phyloP scores from a whole-genome alignment of 768 basidiomycete species.

The Kwoniella dendrophila region DNA sequence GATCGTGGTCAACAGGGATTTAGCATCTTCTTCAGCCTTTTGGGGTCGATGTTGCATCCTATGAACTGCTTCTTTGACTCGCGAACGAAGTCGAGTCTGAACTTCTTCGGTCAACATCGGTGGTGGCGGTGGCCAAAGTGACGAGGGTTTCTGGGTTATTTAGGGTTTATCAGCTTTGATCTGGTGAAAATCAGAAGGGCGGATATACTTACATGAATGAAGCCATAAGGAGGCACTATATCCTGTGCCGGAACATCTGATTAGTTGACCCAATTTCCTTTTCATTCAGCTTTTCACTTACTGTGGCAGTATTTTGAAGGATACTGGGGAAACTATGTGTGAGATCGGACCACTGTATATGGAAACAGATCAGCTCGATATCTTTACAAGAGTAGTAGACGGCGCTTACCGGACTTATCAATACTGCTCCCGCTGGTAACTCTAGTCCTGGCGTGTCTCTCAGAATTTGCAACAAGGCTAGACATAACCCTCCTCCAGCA shows the following conservation, averaged over 20 bases:
- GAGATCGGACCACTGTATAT: slow-evolving; percentile 63
- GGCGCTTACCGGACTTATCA: slow-evolving; percentile 86
- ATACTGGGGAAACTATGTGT: slow-evolving; percentile 93
- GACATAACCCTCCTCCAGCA: slow-evolving; percentile 82
- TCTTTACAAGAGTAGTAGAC: background rate
- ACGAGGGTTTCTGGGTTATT: slow-evolving; percentile 52
- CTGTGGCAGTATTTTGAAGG: slow-evolving; percentile 79
- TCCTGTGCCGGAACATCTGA: slow-evolving; percentile 61
- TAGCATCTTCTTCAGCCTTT: slow-evolving; percentile 11
- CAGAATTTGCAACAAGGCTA: slow-evolving; percentile 79
- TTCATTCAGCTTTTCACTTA: slow-evolving; percentile 53
- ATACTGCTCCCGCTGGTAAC: slow-evolving; percentile 78
- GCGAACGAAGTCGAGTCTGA: slow-evolving; percentile 39
- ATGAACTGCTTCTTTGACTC: slow-evolving; percentile 46
- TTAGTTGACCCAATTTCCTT: background rate
- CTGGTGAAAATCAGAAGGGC: background rate
- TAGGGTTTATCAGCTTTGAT: slow-evolving; percentile 6
- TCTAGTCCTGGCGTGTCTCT: slow-evolving; percentile 77
- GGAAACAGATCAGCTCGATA: slow-evolving; percentile 4
- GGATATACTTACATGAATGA: slow-evolving; percentile 56
- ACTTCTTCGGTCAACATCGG: slow-evolving; percentile 52
- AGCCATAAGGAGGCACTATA: slow-evolving; percentile 60
- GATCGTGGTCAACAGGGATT: background rate
- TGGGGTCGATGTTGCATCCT: slow-evolving; percentile 24
- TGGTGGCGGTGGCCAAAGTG: slow-evolving; percentile 57